These are phyloP conservation scores for Cystobasidium onofrii DNA, from an alignment of 768 basidiomycete genomes.

Conservation along the genomic window DNA sequence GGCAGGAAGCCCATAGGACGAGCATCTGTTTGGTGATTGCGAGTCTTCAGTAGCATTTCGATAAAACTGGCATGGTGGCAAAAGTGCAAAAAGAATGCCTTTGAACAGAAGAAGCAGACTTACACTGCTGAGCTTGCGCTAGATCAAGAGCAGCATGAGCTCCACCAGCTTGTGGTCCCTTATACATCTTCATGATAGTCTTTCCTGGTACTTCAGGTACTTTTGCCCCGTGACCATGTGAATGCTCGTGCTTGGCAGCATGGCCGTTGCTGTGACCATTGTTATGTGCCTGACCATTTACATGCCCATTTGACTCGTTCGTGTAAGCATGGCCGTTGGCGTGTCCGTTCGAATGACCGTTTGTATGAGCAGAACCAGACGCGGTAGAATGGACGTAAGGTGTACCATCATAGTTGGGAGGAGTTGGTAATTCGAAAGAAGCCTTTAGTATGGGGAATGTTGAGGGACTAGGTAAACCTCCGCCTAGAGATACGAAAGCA, in stretches of 20 bases:
- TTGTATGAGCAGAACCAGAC: not conserved
- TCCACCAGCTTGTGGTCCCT: conserved; percentile 12
- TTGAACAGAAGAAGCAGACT: not conserved
- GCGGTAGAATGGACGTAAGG: conserved; percentile 11
- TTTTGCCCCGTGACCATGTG: conserved; percentile 5
- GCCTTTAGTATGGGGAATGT: conserved; percentile 16
- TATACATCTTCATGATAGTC: conserved; percentile 25
- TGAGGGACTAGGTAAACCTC: conserved; percentile 20
- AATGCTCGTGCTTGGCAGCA: not conserved
- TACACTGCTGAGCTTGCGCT: conserved; percentile 25
- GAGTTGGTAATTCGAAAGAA: conserved; percentile 21
- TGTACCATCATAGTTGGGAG: conserved; percentile 28
- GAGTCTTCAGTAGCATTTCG: not conserved
- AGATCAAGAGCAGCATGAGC: conserved; percentile 24
- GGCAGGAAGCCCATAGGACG: conserved; percentile 28
- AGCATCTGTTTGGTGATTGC: not conserved
- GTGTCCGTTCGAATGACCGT: not conserved
- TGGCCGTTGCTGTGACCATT: not conserved
- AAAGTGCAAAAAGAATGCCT: not conserved
- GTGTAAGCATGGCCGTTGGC: too few relatives aligned
- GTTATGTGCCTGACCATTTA: not conserved
- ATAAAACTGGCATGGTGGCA: not conserved
- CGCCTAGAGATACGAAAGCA: conserved; percentile 15
- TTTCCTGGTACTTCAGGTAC: not conserved
- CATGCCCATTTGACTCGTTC: not conserved